These are phyloP conservation scores for Sechiopsis laciniata DNA, from an alignment of 306 rosid species.

Conservation along the genomic window DNA sequence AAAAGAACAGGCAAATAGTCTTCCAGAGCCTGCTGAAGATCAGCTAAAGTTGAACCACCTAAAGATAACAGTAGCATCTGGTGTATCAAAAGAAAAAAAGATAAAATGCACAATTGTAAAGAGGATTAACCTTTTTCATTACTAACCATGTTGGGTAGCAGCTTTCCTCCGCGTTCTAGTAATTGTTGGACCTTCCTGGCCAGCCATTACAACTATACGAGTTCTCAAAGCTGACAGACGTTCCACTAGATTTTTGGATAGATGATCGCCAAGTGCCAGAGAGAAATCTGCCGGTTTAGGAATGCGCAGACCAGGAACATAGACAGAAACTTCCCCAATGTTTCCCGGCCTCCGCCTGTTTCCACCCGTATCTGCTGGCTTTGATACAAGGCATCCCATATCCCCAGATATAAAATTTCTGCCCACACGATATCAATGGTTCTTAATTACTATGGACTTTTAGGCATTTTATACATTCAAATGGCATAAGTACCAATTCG, in stretches of 20 bases:
- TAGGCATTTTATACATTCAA: not conserved
- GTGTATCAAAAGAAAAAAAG: conserved; percentile 27
- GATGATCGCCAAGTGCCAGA: conserved; percentile 56
- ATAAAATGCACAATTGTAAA: conserved; percentile 19
- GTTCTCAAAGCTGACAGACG: conserved; percentile 81
- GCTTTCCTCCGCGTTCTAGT: conserved; percentile 81
- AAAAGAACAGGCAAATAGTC: conserved; percentile 91
- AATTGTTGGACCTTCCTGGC: conserved; percentile 90
- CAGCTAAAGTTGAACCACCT: conserved; percentile 90
- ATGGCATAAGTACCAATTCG: not conserved
- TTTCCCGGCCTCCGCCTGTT: conserved; percentile 82
- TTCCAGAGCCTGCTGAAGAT: conserved; percentile 81
- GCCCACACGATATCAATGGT: conserved; percentile 30
- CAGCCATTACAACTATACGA: conserved; percentile 87
- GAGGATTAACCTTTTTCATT: conserved; percentile 21
- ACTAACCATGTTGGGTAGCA: conserved; percentile 83
- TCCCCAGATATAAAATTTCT: conserved; percentile 38
- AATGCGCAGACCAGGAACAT: conserved; percentile 91
- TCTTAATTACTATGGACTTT: conserved; percentile 5
- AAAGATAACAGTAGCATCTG: conserved; percentile 32
- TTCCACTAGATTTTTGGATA: conserved; percentile 76
- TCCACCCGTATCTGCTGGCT: conserved; percentile 67
- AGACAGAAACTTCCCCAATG: conserved; percentile 88
- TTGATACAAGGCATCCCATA: conserved; percentile 85
- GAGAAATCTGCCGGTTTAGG: conserved; percentile 90